A percentile compares a stretch with the other conserved stretches of the same genome.
phyloP scores from a whole-genome alignment of 495 filamentous ascomycete genomes.

The Tirmania nivea region DNA sequence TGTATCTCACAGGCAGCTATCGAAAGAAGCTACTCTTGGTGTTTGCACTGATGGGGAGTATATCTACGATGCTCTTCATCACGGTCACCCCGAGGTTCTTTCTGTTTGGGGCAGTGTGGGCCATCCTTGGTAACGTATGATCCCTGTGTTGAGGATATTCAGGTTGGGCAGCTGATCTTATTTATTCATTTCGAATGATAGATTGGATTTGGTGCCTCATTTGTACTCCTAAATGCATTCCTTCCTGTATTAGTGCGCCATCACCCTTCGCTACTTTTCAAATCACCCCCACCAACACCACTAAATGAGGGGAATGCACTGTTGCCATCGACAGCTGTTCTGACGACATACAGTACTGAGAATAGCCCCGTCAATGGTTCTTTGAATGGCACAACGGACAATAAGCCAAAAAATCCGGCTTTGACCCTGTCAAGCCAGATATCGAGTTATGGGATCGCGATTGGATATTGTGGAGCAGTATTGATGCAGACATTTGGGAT shows the following conservation, averaged over 20 bases:
- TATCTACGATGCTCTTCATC: constrained; percentile 76
- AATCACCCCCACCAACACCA: not conserved
- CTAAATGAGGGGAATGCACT: not conserved
- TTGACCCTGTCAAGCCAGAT: constrained; percentile 50
- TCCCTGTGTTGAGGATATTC: no score
- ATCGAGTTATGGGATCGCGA: constrained; percentile 73
- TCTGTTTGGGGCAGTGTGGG: constrained; percentile 56
- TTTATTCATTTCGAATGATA: constrained; percentile 29
- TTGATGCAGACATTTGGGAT: constrained; percentile 61
- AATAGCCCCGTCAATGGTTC: no score
- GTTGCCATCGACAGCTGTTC: no score
- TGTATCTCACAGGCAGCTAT: constrained; percentile 24
- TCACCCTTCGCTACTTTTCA: constrained; percentile 33
- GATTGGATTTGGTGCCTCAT: constrained; percentile 49
- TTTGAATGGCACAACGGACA: no score
- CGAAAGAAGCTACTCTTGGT: constrained; percentile 64
- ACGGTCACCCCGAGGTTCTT: constrained; percentile 51
- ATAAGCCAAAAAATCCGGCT: not conserved
- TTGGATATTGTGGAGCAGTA: constrained; percentile 69
- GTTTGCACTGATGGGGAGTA: constrained; percentile 63
- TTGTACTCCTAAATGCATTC: constrained; percentile 69
- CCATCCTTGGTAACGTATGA: constrained; percentile 76
- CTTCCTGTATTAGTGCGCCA: constrained; percentile 61
- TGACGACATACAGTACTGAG: no score
- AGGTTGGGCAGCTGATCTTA: not conserved